These are phyloP conservation scores for Melastoma candidum DNA, from an alignment of 441 rosid genomes.

Conservation along the genomic window DNA sequence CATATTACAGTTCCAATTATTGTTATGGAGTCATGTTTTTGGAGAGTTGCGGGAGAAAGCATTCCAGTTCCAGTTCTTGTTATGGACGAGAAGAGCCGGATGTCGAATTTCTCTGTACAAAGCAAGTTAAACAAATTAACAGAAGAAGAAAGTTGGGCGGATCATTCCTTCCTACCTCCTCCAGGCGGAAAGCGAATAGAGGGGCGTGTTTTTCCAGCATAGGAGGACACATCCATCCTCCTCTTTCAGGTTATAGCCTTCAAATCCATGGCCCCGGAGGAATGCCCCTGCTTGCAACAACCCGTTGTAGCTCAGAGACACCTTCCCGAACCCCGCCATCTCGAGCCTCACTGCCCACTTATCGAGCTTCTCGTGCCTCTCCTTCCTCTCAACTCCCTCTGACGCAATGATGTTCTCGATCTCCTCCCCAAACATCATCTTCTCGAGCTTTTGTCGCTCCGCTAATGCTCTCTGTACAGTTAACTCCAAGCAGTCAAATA, in stretches of 20 bases:
- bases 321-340: conserved; percentile 64
- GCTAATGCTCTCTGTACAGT: conserved; percentile 53
- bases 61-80: too few relatives aligned
- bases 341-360: conserved; percentile 82
- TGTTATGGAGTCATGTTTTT: too few relatives aligned
- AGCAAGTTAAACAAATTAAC: conserved; percentile 1
- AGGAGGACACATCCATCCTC: conserved; percentile 65
- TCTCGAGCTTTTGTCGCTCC: conserved; percentile 78
- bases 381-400: conserved; percentile 73
- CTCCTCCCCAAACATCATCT: conserved; percentile 85
- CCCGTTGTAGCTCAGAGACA: conserved; percentile 72
- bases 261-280: conserved; percentile 59
- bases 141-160: conserved; percentile 5
- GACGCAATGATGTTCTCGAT: conserved; percentile 84
- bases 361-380: conserved; percentile 88
- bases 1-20: too few relatives aligned
- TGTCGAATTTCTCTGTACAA: conserved; percentile 24
- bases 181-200: conserved; percentile 84
- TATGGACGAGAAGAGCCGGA: too few relatives aligned
- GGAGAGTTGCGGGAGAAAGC: too few relatives aligned
- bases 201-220: conserved; percentile 76
- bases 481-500: conserved; percentile 87
- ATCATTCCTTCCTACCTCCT: conserved; percentile 34
- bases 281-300: conserved; percentile 65
- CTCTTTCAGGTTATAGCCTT: conserved; percentile 75